Evolutionary conservation across 257 asterid genomes (phyloP).

Genomic region (Solanum sitiens): DNA sequence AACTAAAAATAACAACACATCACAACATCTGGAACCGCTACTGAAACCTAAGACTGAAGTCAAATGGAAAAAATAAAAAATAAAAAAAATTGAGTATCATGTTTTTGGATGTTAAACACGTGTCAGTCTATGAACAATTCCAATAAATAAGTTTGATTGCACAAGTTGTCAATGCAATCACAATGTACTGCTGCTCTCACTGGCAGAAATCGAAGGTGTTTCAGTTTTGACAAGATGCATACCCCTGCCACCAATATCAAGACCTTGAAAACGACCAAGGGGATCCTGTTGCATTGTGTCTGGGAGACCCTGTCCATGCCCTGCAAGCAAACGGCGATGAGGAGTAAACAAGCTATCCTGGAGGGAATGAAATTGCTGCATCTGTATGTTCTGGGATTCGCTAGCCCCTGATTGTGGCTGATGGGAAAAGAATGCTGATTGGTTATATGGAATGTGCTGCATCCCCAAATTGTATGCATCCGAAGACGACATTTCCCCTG

Average conservation of each 20-base stretch:
- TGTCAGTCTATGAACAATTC: constrained; percentile 36
- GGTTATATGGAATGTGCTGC: constrained; percentile 46
- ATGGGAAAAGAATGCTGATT: constrained; percentile 29
- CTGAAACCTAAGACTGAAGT: constrained; percentile 1
- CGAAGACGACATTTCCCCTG: constrained; percentile 49
- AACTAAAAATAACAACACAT: neutral
- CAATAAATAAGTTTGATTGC: constrained; percentile 12
- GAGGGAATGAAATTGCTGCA: constrained; percentile 39
- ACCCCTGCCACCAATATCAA: constrained; percentile 40
- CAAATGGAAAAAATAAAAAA: neutral
- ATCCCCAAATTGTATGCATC: constrained; percentile 37
- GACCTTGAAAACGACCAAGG: constrained; percentile 53
- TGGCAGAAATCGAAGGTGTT: constrained; percentile 47
- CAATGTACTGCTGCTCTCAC: constrained; percentile 58
- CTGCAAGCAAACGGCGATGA: constrained; percentile 18
- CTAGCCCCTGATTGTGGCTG: constrained; percentile 25
- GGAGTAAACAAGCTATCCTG: constrained; percentile 28
- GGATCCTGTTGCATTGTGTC: constrained; percentile 31
- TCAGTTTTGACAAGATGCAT: constrained; percentile 47
- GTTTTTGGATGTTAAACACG: constrained; percentile 7
- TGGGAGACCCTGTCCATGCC: constrained; percentile 9
- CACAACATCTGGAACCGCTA: constrained; percentile 1
- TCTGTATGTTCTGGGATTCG: constrained; percentile 33
- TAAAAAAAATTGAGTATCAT: neutral
- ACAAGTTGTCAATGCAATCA: constrained; percentile 9